Conservation (phyloP, 2,329 filamentous ascomycete species). For the Cercospora sp. region DNA sequence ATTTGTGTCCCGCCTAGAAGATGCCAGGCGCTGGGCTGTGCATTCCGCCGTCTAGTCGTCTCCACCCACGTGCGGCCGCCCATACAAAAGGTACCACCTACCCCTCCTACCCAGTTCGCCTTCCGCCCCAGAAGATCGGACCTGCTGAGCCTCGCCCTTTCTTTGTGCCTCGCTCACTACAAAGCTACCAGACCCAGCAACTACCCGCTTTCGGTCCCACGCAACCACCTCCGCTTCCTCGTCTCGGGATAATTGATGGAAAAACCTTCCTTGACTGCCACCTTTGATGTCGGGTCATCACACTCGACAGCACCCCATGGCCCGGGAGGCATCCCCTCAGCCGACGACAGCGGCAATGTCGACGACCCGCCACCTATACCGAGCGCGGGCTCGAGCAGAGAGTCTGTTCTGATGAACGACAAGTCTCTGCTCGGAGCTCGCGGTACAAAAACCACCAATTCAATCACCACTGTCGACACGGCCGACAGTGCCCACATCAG, state of each 20-base stretch:
- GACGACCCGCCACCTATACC: constrained; percentile 36
- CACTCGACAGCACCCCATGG: constrained; percentile 27
- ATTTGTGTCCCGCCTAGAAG: constrained; percentile 20
- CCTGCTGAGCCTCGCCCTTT: constrained; percentile 9
- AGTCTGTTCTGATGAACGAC: constrained; percentile 30
- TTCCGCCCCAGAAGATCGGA: constrained; percentile 3
- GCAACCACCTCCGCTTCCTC: constrained; percentile 14
- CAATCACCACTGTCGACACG: constrained; percentile 20
- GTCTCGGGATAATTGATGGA: constrained; percentile 30
- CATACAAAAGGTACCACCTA: constrained; percentile 1
- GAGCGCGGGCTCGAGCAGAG: constrained; percentile 33
- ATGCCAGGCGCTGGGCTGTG: constrained; percentile 22
- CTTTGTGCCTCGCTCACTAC: constrained; percentile 8
- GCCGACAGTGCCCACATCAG: constrained; percentile 20
- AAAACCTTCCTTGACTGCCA: constrained; percentile 28
- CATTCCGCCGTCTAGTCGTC: constrained; percentile 15
- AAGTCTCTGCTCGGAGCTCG: constrained; percentile 32
- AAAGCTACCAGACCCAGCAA: neutral
- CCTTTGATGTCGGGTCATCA: constrained; percentile 26
- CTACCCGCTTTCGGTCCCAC: neutral
- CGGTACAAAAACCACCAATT: constrained; percentile 24
- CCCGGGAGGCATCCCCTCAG: constrained; percentile 24
- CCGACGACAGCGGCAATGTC: constrained; percentile 31
- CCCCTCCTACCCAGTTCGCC: constrained; percentile 3
- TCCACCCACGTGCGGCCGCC: constrained; percentile 12